Base-by-base conservation (phyloP, 495 filamentous ascomycete species). In the Penicillium flavigenum region DNA sequence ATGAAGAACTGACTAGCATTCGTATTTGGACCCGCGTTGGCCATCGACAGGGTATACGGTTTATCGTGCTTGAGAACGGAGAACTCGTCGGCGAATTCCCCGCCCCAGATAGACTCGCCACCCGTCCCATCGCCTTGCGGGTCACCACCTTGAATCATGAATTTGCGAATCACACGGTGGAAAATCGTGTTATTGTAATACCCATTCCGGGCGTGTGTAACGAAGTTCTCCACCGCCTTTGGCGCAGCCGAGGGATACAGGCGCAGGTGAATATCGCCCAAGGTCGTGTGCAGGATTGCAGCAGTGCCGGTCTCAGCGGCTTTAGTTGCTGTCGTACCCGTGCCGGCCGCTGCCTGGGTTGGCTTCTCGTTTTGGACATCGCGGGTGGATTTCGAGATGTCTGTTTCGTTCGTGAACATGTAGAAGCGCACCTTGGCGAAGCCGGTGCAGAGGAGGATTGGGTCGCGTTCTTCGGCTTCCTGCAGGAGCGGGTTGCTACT, bases 101-200 rank as follows among this genome's bases (percentile, higher is more conserved):
- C 86, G 16, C 92, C 94, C 94, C 95, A 98, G 71, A 99, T 98
- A 61, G 86, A 91, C 74, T 98, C 93, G 24, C 94, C 94, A 19
- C 94, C 94, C 0, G 92, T 98, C 4, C 94, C 94, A 65, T 99
- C 93, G 12, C 94, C 94, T 3, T 96, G 73, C 0, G 95, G 95
- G 68, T 99, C 94, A 38, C 94, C 94, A 48, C 92, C 73, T 58
- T 87, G 84, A 55, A 99, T 96, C 94, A 99, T 99, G 75, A 99
- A 99, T 68, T 98, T 98, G 57, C 88, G 85, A 66, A 99, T 97
- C 7, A 99, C 88, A 17, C 94, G 87, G 72, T 99, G 94, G 80
- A 99, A 99, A 60, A 96, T 92, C 12, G 92, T 92, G 70, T 89
- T 89, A 73, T 98, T 96, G 78, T 98, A 99, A 73, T 98, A 98